Evolutionary conservation across 495 filamentous ascomycete genomes (phyloP).

Genomic region (Tuber microsphaerosporum): DNA sequence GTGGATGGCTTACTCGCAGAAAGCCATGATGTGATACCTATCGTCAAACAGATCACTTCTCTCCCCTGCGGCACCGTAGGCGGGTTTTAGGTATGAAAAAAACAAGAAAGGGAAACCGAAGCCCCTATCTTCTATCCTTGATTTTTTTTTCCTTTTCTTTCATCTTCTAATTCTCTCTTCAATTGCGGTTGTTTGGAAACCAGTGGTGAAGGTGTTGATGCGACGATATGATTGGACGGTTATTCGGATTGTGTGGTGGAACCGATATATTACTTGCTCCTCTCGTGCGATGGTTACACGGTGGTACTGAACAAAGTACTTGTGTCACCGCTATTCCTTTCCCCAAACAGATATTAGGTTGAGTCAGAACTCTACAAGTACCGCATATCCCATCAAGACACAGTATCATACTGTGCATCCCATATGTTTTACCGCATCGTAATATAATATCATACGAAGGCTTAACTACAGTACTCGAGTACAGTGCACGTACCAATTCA

Average conservation of each 20-base stretch:
- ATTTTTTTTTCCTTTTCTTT: neutral
- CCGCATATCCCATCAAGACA: neutral
- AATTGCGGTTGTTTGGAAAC: neutral
- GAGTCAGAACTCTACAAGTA: constrained; percentile 6
- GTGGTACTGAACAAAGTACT: neutral
- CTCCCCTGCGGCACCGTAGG: neutral
- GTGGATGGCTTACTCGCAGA: constrained; percentile 3
- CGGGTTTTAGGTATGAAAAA: neutral
- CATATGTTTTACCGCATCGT: neutral
- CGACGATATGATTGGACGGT: neutral
- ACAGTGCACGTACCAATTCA: neutral
- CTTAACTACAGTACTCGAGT: neutral
- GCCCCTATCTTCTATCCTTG: neutral
- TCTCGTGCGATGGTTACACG: neutral
- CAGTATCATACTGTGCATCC: neutral
- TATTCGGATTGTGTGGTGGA: neutral
- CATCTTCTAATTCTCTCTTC: neutral
- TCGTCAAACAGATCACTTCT: neutral
- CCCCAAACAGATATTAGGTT: neutral
- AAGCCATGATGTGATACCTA: neutral
- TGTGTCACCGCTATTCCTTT: neutral
- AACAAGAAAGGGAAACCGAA: neutral
- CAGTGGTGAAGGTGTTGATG: neutral
- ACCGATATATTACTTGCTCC: neutral
- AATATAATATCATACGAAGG: neutral